phyloP scores from a whole-genome alignment of 2,329 filamentous ascomycete species.

The Trichophyton rubrum region DNA sequence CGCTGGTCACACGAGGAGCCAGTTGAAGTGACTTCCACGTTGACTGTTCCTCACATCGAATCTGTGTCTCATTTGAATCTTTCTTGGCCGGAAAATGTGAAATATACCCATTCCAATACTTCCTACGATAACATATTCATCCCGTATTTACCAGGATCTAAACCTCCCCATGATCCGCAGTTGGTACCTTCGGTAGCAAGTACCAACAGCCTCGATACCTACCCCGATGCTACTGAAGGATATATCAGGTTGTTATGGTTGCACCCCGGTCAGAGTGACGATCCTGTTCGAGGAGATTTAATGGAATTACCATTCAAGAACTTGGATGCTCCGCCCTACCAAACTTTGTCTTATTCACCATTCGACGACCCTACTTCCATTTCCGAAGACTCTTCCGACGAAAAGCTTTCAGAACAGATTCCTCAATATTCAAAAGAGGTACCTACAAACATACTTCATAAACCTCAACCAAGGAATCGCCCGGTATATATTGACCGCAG shows the following conservation, averaged over 20 bases:
- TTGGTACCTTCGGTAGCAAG: background rate
- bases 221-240: background rate
- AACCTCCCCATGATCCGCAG: background rate
- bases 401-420: background rate
- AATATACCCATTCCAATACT: background rate
- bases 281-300: background rate
- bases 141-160: background rate
- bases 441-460: too few relatives aligned
- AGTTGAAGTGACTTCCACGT: background rate
- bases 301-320: background rate
- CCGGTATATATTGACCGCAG: background rate
- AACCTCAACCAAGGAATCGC: background rate
- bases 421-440: too few relatives aligned
- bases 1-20: background rate
- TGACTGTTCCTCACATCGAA: background rate
- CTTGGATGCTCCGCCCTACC: background rate
- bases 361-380: background rate
- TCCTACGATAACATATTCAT: background rate
- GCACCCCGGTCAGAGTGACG: background rate
- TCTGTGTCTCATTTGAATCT: background rate
- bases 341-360: slow-evolving; percentile 7
- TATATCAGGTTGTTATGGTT: background rate
- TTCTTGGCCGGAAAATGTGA: background rate
- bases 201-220: background rate
- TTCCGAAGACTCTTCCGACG: background rate